These are phyloP conservation scores for Floccularia luteovirens DNA, from an alignment of 768 basidiomycete genomes.

Conservation along the genomic window DNA sequence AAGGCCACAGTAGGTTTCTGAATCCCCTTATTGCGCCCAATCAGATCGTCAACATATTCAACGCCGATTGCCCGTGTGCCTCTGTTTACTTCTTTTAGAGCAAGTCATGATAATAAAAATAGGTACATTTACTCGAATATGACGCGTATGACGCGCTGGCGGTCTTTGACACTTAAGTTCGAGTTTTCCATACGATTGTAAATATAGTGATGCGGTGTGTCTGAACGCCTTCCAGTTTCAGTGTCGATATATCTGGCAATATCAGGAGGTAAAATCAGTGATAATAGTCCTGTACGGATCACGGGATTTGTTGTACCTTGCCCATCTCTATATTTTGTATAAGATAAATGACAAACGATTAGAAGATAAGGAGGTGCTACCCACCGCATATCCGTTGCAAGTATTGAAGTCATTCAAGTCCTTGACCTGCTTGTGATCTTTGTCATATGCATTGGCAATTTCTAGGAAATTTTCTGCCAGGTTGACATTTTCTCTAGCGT, in stretches of 20 bases:
- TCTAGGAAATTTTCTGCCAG: conserved; percentile 39
- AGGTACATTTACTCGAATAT: conserved; percentile 35
- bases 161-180: conserved; percentile 32
- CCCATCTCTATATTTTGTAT: conserved; percentile 35
- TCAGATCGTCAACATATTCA: conserved; percentile 36
- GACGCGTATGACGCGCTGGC: conserved; percentile 37
- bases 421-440: conserved; percentile 29
- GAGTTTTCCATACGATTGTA: conserved; percentile 36
- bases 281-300: background rate
- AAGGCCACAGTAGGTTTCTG: conserved; percentile 15
- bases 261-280: background rate
- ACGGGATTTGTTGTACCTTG: conserved; percentile 27
- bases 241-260: conserved; percentile 42
- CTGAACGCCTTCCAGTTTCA: conserved; percentile 46
- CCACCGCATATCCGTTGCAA: conserved; percentile 40
- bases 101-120: background rate
- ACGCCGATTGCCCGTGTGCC: conserved; percentile 38
- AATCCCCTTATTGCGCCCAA: conserved; percentile 14
- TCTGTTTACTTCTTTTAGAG: conserved; percentile 14
- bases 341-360: background rate
- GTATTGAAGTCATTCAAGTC: conserved; percentile 41
- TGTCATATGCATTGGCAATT: conserved; percentile 38
- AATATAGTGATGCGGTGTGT: conserved; percentile 43
- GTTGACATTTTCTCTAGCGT: conserved; percentile 27
- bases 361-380: conserved; percentile 9